phyloP scores from a whole-genome alignment of 306 rosid genomes.

The Rubus parviflorus region DNA sequence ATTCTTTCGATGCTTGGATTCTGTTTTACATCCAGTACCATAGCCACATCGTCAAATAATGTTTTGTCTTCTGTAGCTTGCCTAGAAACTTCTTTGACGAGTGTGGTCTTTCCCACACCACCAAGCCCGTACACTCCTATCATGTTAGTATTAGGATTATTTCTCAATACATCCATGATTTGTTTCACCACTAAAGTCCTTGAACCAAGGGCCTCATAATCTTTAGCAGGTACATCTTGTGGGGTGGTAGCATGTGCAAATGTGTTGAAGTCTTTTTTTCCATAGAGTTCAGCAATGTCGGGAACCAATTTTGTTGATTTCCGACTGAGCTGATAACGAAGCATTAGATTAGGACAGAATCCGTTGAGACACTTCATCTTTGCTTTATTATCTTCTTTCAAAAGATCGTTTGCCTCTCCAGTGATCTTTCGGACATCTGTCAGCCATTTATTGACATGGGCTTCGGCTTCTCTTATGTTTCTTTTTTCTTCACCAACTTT shows the following conservation, averaged over 20 bases:
- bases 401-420: neutral
- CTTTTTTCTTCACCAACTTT: neutral
- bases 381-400: neutral
- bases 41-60: neutral
- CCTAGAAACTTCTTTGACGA: neutral
- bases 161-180: neutral
- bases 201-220: neutral
- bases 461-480: neutral
- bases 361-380: neutral
- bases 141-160: neutral
- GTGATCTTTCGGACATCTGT: neutral
- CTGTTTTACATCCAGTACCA: too few relatives aligned
- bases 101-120: conserved; percentile 22
- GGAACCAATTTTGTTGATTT: neutral
- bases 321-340: neutral
- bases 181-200: neutral
- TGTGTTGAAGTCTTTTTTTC: neutral
- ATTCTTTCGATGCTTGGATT: neutral
- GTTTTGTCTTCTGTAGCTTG: neutral
- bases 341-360: neutral
- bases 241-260: neutral
- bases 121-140: neutral
- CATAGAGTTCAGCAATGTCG: neutral
- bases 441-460: neutral
- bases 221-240: neutral